A percentile compares a stretch with the other conserved stretches of the same genome.
These are phyloP conservation scores for Coemansia sp. DNA, from an alignment of 192 early-diverging fungal genomes.

Conservation along the genomic window DNA sequence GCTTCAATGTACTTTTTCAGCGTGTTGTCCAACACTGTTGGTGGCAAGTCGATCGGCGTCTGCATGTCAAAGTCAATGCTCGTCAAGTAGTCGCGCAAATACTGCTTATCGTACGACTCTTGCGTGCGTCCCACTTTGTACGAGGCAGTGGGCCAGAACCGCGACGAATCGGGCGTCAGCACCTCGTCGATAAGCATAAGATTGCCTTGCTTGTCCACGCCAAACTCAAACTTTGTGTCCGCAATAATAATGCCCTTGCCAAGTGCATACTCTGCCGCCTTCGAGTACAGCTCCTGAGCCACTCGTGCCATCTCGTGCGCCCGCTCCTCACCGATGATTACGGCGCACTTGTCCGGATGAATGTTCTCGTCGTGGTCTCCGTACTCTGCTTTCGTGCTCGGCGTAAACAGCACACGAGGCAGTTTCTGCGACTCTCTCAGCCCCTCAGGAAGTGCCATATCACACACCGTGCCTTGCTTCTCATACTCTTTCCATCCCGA, in stretches of 20 bases:
- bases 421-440: slow-evolving; percentile 86
- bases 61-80: slow-evolving; percentile 87
- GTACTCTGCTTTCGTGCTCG: slow-evolving; percentile 98
- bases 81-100: slow-evolving; percentile 89
- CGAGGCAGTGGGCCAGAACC: slow-evolving; percentile 89
- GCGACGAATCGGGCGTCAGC: slow-evolving; percentile 96
- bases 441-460: slow-evolving; percentile 77
- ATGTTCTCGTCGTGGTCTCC: slow-evolving; percentile 99
- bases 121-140: slow-evolving; percentile 81
- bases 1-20: slow-evolving; percentile 89
- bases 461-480: slow-evolving; percentile 89
- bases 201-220: slow-evolving; percentile 76
- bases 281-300: slow-evolving; percentile 76
- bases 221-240: slow-evolving; percentile 99
- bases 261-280: slow-evolving; percentile 81
- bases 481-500: slow-evolving; percentile 97
- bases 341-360: slow-evolving; percentile 84
- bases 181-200: slow-evolving; percentile 94
- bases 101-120: slow-evolving; percentile 96
- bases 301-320: slow-evolving; percentile 73
- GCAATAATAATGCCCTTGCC: slow-evolving; percentile 95
- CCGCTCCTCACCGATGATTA: slow-evolving; percentile 78
- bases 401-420: slow-evolving; percentile 84
- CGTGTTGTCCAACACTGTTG: slow-evolving; percentile 80
- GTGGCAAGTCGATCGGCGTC: slow-evolving; percentile 74